These are phyloP conservation scores for Colletotrichum orchidophilum DNA, from an alignment of 2,329 filamentous ascomycete species.

Conservation along the genomic window DNA sequence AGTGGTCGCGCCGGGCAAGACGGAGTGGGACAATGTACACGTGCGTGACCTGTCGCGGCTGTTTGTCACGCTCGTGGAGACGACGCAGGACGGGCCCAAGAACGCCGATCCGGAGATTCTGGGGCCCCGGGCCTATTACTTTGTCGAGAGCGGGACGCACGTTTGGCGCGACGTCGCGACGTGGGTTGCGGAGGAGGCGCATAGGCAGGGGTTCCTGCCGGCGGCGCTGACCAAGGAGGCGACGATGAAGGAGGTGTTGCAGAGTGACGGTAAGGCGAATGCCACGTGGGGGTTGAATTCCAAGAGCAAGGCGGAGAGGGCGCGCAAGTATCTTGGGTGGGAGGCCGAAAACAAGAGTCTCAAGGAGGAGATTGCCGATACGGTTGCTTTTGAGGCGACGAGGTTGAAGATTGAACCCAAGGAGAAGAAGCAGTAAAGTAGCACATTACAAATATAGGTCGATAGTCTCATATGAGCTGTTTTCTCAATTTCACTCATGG, in stretches of 20 bases:
- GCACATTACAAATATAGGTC: no score
- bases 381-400: constrained; percentile 50
- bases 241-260: constrained; percentile 41
- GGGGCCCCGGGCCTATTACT: constrained; percentile 72
- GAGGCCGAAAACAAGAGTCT: constrained; percentile 46
- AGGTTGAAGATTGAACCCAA: constrained; percentile 45
- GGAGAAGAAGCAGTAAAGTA: constrained; percentile 32
- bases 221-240: constrained; percentile 41
- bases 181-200: constrained; percentile 65
- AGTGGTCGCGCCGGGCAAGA: constrained; percentile 52
- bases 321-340: constrained; percentile 58
- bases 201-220: constrained; percentile 46
- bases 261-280: constrained; percentile 38
- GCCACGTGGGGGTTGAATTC: constrained; percentile 52
- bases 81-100: constrained; percentile 64
- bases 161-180: constrained; percentile 69
- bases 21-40: constrained; percentile 64
- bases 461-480: neutral
- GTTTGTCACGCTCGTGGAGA: constrained; percentile 55
- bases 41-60: constrained; percentile 57
- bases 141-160: constrained; percentile 70
- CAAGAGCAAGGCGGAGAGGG: constrained; percentile 52
- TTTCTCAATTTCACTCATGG: neutral
- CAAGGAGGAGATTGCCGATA: constrained; percentile 49
- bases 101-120: constrained; percentile 68